These are phyloP conservation scores for Penicillium verrucosum DNA, from an alignment of 2,329 filamentous ascomycete genomes.

Conservation along the genomic window DNA sequence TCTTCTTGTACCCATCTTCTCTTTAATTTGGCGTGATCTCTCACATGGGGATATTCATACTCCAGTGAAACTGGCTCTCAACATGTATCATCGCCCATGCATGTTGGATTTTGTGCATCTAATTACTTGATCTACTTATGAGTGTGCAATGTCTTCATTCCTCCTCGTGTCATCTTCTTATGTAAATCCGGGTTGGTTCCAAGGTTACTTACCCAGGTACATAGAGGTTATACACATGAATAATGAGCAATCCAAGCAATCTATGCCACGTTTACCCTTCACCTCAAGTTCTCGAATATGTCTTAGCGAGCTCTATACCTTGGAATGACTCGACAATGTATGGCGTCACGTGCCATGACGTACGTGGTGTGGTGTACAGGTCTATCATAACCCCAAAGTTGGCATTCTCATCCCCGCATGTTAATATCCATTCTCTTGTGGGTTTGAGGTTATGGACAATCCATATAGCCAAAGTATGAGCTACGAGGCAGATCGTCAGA, in stretches of 20 bases:
- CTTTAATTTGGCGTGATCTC: not conserved
- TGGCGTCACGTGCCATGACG: not conserved
- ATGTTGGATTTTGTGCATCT: not conserved
- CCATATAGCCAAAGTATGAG: not conserved
- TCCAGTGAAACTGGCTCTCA: not conserved
- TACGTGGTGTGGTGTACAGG: not conserved
- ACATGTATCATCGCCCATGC: not conserved
- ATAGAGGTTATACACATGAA: not conserved
- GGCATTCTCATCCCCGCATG: not conserved
- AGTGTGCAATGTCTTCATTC: not conserved
- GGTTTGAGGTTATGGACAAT: not conserved
- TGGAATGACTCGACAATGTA: not conserved
- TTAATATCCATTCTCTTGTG: not conserved
- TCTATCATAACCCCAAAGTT: not conserved
- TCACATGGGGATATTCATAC: not conserved
- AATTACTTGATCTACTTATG: not conserved
- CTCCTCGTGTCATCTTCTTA: not conserved
- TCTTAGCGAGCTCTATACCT: not conserved
- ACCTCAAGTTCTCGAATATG: not conserved
- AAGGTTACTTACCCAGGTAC: too few species aligned
- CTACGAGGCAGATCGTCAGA: slow-evolving; percentile 12
- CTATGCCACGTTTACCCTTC: not conserved
- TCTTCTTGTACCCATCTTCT: not conserved
- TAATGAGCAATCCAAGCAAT: not conserved
- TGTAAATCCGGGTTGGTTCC: not conserved